Conservation (phyloP, 148 eudicot species). For the Euryodendron excelsum region DNA sequence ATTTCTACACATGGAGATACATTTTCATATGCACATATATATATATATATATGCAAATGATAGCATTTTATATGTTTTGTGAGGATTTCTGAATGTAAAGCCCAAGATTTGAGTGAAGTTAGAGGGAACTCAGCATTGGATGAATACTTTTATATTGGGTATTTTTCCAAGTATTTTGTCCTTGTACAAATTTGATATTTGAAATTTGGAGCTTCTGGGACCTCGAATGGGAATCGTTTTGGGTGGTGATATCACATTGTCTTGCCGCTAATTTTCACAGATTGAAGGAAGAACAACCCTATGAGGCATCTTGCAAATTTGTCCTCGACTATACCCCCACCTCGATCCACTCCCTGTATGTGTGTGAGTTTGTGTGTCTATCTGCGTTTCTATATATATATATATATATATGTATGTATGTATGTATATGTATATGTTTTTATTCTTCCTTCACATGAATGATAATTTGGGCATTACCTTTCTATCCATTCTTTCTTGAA, state of each 20-base stretch:
- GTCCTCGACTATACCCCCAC: too few relatives aligned
- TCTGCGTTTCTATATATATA: neutral
- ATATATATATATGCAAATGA: neutral
- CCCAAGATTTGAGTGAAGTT: neutral
- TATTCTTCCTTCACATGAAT: neutral
- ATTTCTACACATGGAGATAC: neutral
- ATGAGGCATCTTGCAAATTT: too few relatives aligned
- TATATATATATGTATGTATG: too few relatives aligned
- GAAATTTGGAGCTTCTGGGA: too few relatives aligned
- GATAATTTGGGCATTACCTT: neutral
- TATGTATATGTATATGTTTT: neutral
- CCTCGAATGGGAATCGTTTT: neutral
- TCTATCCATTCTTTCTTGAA: neutral
- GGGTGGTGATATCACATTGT: too few relatives aligned
- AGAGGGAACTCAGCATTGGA: neutral
- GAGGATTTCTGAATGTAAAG: neutral
- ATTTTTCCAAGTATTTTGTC: neutral
- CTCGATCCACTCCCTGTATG: too few relatives aligned
- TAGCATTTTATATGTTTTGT: neutral
- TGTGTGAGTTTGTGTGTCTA: neutral
- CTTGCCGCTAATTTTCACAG: too few relatives aligned
- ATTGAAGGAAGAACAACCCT: neutral
- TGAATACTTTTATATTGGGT: neutral
- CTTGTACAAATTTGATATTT: too few relatives aligned
- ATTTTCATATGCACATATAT: neutral